Evolutionary conservation across 1,284 basidiomycete species (phyloP).

Genomic region (Ganoderma resinaceum): DNA sequence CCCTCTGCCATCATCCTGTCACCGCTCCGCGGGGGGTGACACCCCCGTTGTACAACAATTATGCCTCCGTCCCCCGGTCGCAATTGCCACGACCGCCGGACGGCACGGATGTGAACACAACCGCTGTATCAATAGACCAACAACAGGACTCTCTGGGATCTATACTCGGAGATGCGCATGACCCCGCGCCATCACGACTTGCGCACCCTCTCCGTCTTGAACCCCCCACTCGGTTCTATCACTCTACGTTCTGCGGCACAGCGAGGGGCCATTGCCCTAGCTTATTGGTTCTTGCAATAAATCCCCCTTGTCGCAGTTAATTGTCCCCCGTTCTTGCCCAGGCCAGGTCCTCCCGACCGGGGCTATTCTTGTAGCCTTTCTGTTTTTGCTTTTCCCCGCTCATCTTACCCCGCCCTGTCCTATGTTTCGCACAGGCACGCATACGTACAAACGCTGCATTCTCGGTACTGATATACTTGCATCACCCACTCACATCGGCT

Average conservation of each 20-base stretch:
- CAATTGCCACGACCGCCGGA: constrained; percentile 11
- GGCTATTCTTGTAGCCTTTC: not conserved
- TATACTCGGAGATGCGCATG: constrained; percentile 4
- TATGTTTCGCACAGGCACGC: constrained; percentile 1
- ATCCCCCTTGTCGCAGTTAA: constrained; percentile 1
- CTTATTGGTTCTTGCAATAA: constrained; percentile 5
- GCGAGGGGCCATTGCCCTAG: not conserved
- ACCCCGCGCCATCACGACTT: constrained; percentile 6
- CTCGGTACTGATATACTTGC: constrained; percentile 18
- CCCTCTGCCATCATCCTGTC: constrained; percentile 1
- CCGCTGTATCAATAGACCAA: constrained; percentile 28
- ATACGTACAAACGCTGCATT: constrained; percentile 8
- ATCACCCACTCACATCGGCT: not conserved
- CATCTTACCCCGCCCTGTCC: not conserved
- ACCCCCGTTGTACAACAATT: constrained; percentile 26
- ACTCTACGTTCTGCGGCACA: constrained; percentile 1
- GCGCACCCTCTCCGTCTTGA: not conserved
- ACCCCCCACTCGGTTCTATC: not conserved
- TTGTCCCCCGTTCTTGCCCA: not conserved
- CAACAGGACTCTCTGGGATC: constrained; percentile 1
- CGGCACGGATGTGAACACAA: constrained; percentile 9
- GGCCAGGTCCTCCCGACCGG: not conserved
- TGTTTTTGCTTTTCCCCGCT: not conserved
- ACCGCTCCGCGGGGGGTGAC: constrained; percentile 13
- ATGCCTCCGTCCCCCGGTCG: constrained; percentile 11